A percentile compares a stretch with the other conserved stretches of the same genome.
Conservation (phyloP, 495 filamentous ascomycete genomes). For the Podospora conica region DNA sequence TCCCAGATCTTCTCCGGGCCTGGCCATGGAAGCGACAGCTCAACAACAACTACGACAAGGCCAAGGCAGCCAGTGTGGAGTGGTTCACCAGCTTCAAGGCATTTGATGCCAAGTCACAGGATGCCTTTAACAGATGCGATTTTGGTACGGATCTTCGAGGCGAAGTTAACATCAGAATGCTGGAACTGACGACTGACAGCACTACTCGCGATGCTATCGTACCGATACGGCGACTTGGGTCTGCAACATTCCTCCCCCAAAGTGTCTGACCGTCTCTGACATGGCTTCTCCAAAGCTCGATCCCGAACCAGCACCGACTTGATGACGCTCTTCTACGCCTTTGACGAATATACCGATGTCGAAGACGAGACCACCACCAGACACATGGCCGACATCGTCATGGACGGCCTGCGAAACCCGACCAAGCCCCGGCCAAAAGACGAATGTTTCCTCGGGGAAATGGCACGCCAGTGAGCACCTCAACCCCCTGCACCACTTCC, state of each 20-base stretch:
- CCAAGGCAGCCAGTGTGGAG: neutral
- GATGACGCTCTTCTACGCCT: slow-evolving; percentile 13
- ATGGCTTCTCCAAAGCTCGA: neutral
- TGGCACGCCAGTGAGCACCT: slow-evolving; percentile 1
- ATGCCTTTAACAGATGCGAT: slow-evolving; percentile 4
- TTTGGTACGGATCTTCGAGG: neutral
- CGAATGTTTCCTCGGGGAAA: slow-evolving; percentile 1
- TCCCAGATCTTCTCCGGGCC: neutral
- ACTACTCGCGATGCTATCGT: slow-evolving; percentile 1
- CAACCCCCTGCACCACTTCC: neutral
- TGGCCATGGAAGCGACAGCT: slow-evolving; percentile 1
- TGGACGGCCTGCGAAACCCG: slow-evolving; percentile 3
- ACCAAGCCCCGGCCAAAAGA: neutral
- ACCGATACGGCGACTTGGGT: neutral
- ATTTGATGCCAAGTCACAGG: slow-evolving; percentile 3
- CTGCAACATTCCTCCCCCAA: neutral
- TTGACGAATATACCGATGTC: slow-evolving; percentile 12
- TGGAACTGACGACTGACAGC: neutral
- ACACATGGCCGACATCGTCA: slow-evolving; percentile 4
- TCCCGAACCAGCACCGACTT: slow-evolving; percentile 2
- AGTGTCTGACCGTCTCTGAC: too few species aligned
- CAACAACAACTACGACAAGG: slow-evolving; percentile 3
- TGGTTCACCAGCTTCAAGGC: slow-evolving; percentile 3
- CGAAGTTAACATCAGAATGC: too few species aligned
- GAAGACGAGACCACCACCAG: neutral